Conservation (phyloP, 75 land plant genomes). For the Cupressus sempervirens region DNA sequence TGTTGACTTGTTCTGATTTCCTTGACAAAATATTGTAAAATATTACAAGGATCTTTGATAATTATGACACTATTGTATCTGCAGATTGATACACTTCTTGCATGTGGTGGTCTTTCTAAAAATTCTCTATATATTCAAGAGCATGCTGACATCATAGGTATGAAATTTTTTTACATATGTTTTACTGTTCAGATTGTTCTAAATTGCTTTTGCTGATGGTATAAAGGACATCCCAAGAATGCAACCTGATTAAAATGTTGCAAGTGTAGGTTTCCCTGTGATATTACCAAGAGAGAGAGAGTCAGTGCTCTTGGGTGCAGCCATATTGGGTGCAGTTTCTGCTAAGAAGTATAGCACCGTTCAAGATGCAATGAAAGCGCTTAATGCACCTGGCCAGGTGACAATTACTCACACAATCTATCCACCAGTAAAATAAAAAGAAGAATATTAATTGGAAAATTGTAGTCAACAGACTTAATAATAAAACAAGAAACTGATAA, state of each 20-base stretch:
- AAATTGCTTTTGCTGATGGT: neutral
- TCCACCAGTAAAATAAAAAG: neutral
- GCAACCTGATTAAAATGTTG: neutral
- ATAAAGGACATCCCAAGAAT: slow-evolving; percentile 1
- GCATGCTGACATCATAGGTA: slow-evolving; percentile 88
- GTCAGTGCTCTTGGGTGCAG: slow-evolving; percentile 90
- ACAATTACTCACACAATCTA: neutral
- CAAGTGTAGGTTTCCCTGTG: slow-evolving; percentile 63
- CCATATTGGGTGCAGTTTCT: slow-evolving; percentile 91
- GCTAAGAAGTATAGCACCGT: slow-evolving; percentile 65
- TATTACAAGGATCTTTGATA: neutral
- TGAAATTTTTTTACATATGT: neutral
- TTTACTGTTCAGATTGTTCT: neutral
- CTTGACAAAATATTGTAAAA: neutral
- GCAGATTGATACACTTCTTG: slow-evolving; percentile 90
- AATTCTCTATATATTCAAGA: slow-evolving; percentile 77
- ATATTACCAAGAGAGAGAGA: slow-evolving; percentile 90
- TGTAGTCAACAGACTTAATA: neutral
- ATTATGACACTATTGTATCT: slow-evolving; percentile 5
- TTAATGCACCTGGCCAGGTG: slow-evolving; percentile 94
- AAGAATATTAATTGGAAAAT: neutral
- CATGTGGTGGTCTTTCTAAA: slow-evolving; percentile 95
- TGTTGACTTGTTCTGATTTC: neutral
- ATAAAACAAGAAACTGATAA: neutral
- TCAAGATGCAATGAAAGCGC: slow-evolving; percentile 76